phyloP scores from a whole-genome alignment of 176 grass and related monocot species.

The Olyra latifolia region DNA sequence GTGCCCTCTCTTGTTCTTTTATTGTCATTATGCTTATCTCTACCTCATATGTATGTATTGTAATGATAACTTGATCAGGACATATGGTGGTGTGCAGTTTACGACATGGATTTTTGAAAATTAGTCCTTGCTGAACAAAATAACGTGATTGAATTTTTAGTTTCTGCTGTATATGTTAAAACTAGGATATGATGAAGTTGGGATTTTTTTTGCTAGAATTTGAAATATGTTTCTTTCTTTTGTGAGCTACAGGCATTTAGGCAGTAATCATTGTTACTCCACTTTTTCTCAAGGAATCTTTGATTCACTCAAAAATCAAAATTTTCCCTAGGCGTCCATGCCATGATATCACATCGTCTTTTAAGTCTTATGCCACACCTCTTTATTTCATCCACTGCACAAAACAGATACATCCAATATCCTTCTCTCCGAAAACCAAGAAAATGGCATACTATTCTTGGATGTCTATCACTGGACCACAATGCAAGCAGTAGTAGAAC shows the following conservation, averaged over 20 bases:
- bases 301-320: not conserved
- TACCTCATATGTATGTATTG: not conserved
- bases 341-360: not conserved
- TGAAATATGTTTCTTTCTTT: not conserved
- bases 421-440: not conserved
- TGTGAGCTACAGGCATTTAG: not conserved
- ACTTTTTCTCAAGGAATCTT: not conserved
- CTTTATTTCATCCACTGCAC: not conserved
- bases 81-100: not conserved
- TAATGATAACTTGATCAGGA: not conserved
- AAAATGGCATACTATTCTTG: not conserved
- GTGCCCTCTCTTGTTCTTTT: constrained; percentile 14
- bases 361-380: not conserved
- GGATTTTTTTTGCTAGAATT: not conserved
- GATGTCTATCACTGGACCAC: not conserved
- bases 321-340: not conserved
- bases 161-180: not conserved
- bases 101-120: not conserved
- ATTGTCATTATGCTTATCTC: constrained; percentile 7
- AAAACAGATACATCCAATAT: not conserved
- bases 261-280: not conserved
- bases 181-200: not conserved
- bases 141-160: not conserved
- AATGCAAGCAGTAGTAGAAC: not conserved
- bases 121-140: not conserved